Evolutionary conservation across 2,329 filamentous ascomycete genomes (phyloP).

Genomic region (Fusarium sterilihyphosum): DNA sequence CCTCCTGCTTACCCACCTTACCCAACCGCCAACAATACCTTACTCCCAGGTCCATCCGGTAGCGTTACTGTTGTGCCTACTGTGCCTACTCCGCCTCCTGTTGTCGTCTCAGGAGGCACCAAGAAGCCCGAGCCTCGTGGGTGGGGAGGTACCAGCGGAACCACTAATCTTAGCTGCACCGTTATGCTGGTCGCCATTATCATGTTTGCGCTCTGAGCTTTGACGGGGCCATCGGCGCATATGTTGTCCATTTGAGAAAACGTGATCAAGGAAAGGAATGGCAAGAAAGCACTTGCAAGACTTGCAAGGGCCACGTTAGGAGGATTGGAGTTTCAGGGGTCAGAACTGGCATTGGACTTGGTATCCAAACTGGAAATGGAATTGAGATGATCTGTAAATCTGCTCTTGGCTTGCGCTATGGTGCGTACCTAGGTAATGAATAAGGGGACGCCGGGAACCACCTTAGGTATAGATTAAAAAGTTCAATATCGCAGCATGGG

Average conservation of each 20-base stretch:
- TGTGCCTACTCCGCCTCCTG: constrained; percentile 41
- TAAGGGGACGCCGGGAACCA: constrained; percentile 28
- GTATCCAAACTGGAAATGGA: constrained; percentile 39
- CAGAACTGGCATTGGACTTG: constrained; percentile 31
- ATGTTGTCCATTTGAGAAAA: not conserved
- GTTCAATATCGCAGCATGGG: constrained; percentile 20
- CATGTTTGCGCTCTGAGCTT: constrained; percentile 47
- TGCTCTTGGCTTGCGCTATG: constrained; percentile 36
- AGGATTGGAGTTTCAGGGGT: constrained; percentile 30
- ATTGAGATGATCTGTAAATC: constrained; percentile 25
- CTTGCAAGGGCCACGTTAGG: constrained; percentile 9
- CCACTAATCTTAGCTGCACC: constrained; percentile 48
- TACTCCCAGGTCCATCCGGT: constrained; percentile 36
- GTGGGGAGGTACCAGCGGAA: constrained; percentile 44
- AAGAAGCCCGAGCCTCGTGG: constrained; percentile 47
- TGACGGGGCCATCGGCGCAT: not conserved
- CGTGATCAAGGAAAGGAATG: not conserved
- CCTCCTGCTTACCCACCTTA: constrained; percentile 42
- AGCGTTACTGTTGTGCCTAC: constrained; percentile 38
- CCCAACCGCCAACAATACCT: constrained; percentile 46
- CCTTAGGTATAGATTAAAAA: constrained; percentile 30
- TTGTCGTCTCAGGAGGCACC: constrained; percentile 47
- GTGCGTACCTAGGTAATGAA: constrained; percentile 42
- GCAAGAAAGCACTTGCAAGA: constrained; percentile 3
- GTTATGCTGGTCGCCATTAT: constrained; percentile 51